Conservation (phyloP, 2,329 filamentous ascomycete genomes). For the Knufia fluminis region DNA sequence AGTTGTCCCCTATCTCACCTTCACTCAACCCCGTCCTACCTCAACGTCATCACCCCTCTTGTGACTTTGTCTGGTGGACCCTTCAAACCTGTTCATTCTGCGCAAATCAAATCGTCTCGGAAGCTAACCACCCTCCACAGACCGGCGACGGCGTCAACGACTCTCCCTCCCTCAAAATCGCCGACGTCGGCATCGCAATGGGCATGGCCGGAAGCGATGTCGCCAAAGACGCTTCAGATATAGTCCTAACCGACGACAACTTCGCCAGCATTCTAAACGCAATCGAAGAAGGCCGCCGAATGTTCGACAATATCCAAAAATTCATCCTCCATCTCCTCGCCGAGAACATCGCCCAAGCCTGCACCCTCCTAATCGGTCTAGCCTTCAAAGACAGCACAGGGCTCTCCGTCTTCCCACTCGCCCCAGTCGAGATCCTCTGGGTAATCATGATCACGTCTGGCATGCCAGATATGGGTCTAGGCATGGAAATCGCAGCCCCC, state of each 20-base stretch:
- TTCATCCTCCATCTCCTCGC: conserved; percentile 72
- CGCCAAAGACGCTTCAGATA: conserved; percentile 59
- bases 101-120: too few relatives aligned
- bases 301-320: conserved; percentile 86
- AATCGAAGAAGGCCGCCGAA: conserved; percentile 72
- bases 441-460: conserved; percentile 89
- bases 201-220: conserved; percentile 72
- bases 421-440: conserved; percentile 82
- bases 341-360: conserved; percentile 76
- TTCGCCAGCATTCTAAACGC: conserved; percentile 79
- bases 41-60: too few relatives aligned
- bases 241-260: conserved; percentile 70
- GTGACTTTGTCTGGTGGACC: too few relatives aligned
- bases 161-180: conserved; percentile 67
- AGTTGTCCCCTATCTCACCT: too few relatives aligned
- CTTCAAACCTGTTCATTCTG: too few relatives aligned
- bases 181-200: conserved; percentile 86
- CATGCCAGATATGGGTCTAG: conserved; percentile 79
- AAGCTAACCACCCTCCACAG: neutral
- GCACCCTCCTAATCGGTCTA: conserved; percentile 70
- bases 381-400: conserved; percentile 64
- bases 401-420: conserved; percentile 75
- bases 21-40: neutral
- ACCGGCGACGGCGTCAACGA: conserved; percentile 87
- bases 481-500: conserved; percentile 63